A percentile compares a stretch with the other conserved stretches of the same genome.
These are phyloP conservation scores for Candida ipomoeae DNA, from an alignment of 805 yeast species.

Conservation along the genomic window DNA sequence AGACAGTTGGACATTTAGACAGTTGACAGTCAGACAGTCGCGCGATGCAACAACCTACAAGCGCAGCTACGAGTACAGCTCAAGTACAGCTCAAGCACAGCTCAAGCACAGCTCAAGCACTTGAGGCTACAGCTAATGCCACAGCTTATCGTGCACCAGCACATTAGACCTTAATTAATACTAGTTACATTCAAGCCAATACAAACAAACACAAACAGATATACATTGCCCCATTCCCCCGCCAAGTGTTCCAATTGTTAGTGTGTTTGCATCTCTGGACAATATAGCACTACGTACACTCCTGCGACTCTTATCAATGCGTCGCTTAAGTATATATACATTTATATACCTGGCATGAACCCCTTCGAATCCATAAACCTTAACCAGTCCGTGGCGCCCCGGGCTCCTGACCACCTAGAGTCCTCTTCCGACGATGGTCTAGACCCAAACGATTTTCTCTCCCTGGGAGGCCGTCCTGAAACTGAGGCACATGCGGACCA, in stretches of 20 bases:
- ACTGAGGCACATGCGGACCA: neutral
- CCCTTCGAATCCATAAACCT: slow-evolving; percentile 19
- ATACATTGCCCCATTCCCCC: too few species aligned
- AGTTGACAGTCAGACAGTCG: too few species aligned
- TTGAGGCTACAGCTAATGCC: too few species aligned
- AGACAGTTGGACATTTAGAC: too few species aligned
- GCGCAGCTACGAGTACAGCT: too few species aligned
- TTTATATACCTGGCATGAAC: neutral
- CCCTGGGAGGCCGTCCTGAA: slow-evolving; percentile 5
- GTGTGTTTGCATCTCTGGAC: neutral
- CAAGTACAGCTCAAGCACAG: too few species aligned
- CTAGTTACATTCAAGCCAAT: too few species aligned
- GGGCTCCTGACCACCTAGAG: neutral
- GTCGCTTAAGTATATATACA: neutral
- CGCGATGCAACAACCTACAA: too few species aligned
- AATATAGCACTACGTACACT: neutral
- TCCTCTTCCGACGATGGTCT: slow-evolving; percentile 20
- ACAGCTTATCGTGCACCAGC: too few species aligned
- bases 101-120: too few species aligned
- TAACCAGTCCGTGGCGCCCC: slow-evolving; percentile 7
- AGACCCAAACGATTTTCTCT: slow-evolving; percentile 19
- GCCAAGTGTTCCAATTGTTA: neutral
- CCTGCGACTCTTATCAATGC: slow-evolving; percentile 1
- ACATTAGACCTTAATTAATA: too few species aligned
- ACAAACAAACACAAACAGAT: too few species aligned